A percentile compares a stretch with the other conserved stretches of the same genome.
These are phyloP conservation scores for Phylloporus sp. DNA, from an alignment of 768 basidiomycete genomes.

Conservation along the genomic window DNA sequence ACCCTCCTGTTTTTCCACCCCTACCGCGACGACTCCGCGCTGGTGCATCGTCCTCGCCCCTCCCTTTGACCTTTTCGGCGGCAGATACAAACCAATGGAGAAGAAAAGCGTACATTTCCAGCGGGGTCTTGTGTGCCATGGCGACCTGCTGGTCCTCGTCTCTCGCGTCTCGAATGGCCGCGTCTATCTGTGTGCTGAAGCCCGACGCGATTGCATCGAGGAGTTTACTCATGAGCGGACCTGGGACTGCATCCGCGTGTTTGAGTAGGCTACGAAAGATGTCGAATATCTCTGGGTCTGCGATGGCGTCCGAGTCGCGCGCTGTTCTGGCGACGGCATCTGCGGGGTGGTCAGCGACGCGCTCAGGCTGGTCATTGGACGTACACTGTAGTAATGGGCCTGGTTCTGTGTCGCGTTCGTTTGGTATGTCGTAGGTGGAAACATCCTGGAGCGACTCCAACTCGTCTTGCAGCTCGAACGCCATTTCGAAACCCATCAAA, in stretches of 20 bases:
- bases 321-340: conserved; percentile 81
- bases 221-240: conserved; percentile 71
- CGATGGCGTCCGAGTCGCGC: conserved; percentile 66
- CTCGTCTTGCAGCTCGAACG: too few relatives aligned
- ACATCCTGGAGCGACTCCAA: conserved; percentile 58
- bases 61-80: conserved; percentile 68
- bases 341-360: conserved; percentile 25
- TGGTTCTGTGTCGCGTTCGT: too few relatives aligned
- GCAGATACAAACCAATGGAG: conserved; percentile 85
- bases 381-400: conserved; percentile 55
- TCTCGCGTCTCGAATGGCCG: conserved; percentile 63
- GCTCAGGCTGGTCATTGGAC: conserved; percentile 11
- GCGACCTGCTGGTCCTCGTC: conserved; percentile 67
- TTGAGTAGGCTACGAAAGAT: conserved; percentile 81
- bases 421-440: conserved; percentile 57
- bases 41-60: conserved; percentile 43
- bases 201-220: conserved; percentile 83
- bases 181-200: conserved; percentile 67
- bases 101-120: conserved; percentile 91
- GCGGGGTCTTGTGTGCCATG: too few relatives aligned
- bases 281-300: conserved; percentile 68
- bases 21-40: conserved; percentile 52
- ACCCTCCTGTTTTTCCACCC: conserved; percentile 49
- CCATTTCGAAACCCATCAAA: conserved; percentile 63
- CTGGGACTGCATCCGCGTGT: conserved; percentile 56